A percentile compares a stretch with the other conserved stretches of the same genome.
Evolutionary conservation across 2,329 filamentous ascomycete genomes (phyloP).

Genomic region (Claviceps cyperi): DNA sequence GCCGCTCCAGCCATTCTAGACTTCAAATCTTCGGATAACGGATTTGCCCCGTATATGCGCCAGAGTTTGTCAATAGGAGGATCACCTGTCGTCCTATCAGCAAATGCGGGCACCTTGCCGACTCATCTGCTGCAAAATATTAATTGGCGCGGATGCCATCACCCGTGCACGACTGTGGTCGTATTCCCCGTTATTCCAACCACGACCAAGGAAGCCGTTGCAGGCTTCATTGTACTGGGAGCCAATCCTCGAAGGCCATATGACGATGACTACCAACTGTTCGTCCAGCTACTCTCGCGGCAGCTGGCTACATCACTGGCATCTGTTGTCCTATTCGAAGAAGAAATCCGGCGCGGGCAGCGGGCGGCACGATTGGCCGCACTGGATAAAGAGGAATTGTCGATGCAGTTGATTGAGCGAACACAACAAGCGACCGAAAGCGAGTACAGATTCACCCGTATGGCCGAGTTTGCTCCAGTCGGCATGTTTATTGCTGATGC

Average conservation of each 20-base stretch:
- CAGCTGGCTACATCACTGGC: constrained; percentile 69
- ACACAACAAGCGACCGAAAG: constrained; percentile 49
- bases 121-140: constrained; percentile 49
- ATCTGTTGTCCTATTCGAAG: constrained; percentile 69
- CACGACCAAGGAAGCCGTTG: constrained; percentile 51
- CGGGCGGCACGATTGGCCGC: constrained; percentile 60
- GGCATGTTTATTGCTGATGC: constrained; percentile 75
- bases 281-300: constrained; percentile 58
- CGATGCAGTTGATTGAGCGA: constrained; percentile 54
- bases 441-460: constrained; percentile 67
- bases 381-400: constrained; percentile 62
- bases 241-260: constrained; percentile 67
- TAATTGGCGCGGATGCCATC: constrained; percentile 55
- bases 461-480: constrained; percentile 73
- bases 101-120: constrained; percentile 53
- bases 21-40: constrained; percentile 52
- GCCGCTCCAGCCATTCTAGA: constrained; percentile 50
- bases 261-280: constrained; percentile 67
- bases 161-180: constrained; percentile 55
- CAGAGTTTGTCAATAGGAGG: constrained; percentile 55
- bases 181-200: constrained; percentile 70
- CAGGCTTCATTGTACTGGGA: constrained; percentile 68
- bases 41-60: constrained; percentile 62
- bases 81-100: constrained; percentile 51
- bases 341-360: constrained; percentile 64